phyloP scores from a whole-genome alignment of 306 rosid genomes.

The Gastrolobium villosum region DNA sequence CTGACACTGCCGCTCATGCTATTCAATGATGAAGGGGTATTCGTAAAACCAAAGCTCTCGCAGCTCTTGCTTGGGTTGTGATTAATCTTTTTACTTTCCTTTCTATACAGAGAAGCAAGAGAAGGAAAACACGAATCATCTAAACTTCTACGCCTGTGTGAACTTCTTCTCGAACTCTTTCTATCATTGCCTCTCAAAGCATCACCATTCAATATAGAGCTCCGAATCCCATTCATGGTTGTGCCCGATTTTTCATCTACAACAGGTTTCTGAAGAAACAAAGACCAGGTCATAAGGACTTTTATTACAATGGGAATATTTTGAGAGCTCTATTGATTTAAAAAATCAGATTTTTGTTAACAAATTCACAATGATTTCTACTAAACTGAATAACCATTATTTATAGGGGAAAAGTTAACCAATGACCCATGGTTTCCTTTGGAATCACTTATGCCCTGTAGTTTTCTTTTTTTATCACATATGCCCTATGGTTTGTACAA shows the following conservation, averaged over 20 bases:
- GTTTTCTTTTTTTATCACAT: no score
- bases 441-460: no score
- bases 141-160: slow-evolving; percentile 40
- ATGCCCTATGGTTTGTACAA: no score
- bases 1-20: not conserved
- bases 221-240: slow-evolving; percentile 43
- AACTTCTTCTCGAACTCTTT: slow-evolving; percentile 29
- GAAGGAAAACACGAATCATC: slow-evolving; percentile 43
- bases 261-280: slow-evolving; percentile 28
- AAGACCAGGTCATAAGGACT: not conserved
- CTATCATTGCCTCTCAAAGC: slow-evolving; percentile 14
- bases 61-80: slow-evolving; percentile 38
- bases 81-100: slow-evolving; percentile 35
- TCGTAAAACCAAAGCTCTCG: slow-evolving; percentile 1
- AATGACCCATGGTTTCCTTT: no score
- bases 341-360: slow-evolving; percentile 28
- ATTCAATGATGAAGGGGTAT: slow-evolving; percentile 36
- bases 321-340: not conserved
- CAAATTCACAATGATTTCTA: not conserved
- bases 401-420: no score
- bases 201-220: slow-evolving; percentile 45
- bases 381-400: not conserved
- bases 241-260: not conserved
- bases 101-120: slow-evolving; percentile 39
- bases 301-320: not conserved